Evolutionary conservation across 2,329 filamentous ascomycete species (phyloP).

Genomic region (Aspergillus fijiensis): DNA sequence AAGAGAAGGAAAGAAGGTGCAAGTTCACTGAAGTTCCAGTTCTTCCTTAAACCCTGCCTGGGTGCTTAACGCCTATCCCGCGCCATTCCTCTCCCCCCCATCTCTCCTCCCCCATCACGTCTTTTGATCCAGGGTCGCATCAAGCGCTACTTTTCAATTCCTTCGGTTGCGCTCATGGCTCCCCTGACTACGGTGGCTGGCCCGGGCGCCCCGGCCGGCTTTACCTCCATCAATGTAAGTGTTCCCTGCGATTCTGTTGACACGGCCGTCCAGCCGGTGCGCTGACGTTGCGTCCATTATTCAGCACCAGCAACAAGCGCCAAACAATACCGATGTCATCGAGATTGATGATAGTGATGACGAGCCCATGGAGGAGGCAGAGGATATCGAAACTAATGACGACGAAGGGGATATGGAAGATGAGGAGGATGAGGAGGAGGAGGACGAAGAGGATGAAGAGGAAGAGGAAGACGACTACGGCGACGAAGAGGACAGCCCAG

Average conservation of each 20-base stretch:
- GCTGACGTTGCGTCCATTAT: conserved; percentile 16
- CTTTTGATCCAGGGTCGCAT: neutral
- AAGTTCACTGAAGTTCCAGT: conserved; percentile 16
- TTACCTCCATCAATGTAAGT: conserved; percentile 30
- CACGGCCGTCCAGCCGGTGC: conserved; percentile 9
- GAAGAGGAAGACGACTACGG: conserved; percentile 29
- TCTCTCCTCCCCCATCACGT: neutral
- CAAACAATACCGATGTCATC: conserved; percentile 38
- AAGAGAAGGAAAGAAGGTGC: conserved; percentile 32
- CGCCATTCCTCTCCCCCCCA: neutral
- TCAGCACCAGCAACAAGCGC: conserved; percentile 17
- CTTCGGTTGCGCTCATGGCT: conserved; percentile 33
- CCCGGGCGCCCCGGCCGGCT: conserved; percentile 23
- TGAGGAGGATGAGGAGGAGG: conserved; percentile 28
- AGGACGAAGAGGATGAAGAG: conserved; percentile 29
- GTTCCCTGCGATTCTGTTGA: conserved; percentile 8
- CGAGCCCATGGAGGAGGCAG: conserved; percentile 23
- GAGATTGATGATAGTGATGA: conserved; percentile 39
- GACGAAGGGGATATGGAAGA: conserved; percentile 31
- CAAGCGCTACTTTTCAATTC: neutral
- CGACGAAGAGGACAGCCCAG: conserved; percentile 29
- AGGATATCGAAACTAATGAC: conserved; percentile 14
- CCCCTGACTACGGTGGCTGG: conserved; percentile 39
- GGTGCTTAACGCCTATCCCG: conserved; percentile 1
- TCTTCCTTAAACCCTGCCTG: conserved; percentile 21